Base-by-base conservation (phyloP, 148 eudicot species). In the Fagopyrum esculentum region DNA sequence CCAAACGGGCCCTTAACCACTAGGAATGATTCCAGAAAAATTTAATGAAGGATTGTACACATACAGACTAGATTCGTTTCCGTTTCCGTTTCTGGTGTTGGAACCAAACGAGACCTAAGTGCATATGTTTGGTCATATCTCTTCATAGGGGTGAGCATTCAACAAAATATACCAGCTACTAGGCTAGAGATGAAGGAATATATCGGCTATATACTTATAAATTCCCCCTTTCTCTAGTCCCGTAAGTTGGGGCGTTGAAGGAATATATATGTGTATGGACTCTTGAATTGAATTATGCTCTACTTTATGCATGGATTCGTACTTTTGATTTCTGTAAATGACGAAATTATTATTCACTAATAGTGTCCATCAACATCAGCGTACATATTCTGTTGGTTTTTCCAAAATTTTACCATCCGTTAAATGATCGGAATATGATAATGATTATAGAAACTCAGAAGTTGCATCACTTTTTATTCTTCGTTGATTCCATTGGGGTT, bases 111-210 rank as follows among this genome's bases (percentile, higher is more conserved):
- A 0, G 26, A 0, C 26, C 26, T 22, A 22, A 22, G 26, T 22
- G 26, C 26, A 22, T 22, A 22, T 22, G 26, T 22, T 22, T 22
- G 26, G 26, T 22, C 26, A 22, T 22, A 22, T 22, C 26, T 22
- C 26, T 22, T 22, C 0, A 22, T 22, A 22, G 26, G 26, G 26
- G 0, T 22, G 26, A 22, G 26, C 26, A 22, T 22, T 22, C 12
- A 35, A 4, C 45, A 11, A 63, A 13, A 63, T 63, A 63, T 63
- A 63, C 69, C 4, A 35, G 40, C 40, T 35, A 35, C 40, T 35
- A 35, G 69, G 69, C 69, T 63, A 63, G 45, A 35, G 8, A 63
- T 63, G 69, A 63, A 63, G 69, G 69, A 63, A 63, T 63, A 63
- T 63, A 63, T 60, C 26, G 40, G 66, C 69, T 29, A 12, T 63